Evolutionary conservation across 805 yeast genomes (phyloP), one percentile per base, ranked within the genome.

Genomic region (Debaryomyces maramus): DNA sequence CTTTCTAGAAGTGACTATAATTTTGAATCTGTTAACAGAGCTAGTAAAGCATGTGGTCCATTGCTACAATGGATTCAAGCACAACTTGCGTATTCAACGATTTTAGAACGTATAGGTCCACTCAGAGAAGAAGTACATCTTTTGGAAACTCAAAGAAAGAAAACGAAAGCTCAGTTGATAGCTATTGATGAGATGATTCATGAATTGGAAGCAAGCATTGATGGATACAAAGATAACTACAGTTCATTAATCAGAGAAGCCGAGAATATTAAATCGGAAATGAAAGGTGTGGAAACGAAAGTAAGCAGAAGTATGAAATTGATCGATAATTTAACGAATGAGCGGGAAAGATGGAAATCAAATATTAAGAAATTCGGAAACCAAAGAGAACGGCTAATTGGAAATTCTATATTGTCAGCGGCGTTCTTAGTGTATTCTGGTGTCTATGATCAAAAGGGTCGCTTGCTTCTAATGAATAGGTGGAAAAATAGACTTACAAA

Each of bases 11-110:
- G 81, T 0, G 83, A 78, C 37, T 90, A 77, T 56, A 87, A 77
- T 29, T 84, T 65, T 51, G 89, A 83, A 34, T 64, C 85, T 0
- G 96, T 88, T 0, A 78, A 85, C 51, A 70, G 97, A 28, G 98
- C 98, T 4, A 85, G 95, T 60, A 88, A 86, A 54, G 97, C 97
- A 0, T 88, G 97, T 65, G 98, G 97, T 0, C 98, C 98, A 0
- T 65, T 91, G 24, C 55, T 85, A 14, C 82, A 81, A 45, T 91
- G 98, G 98, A 90, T 89, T 0, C 73, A 74, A 39, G 97, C 98
- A 0, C 97, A 91, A 47, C 69, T 89, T n/a, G 67, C 73, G n/a
- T 91, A 84, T 54, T 77, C 91, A 0, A 54, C 77, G 1, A 84
- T 89, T 16, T 63, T 88, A 32, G 84, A 85, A 26, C 75, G 72